A percentile compares a stretch with the other conserved stretches of the same genome.
phyloP scores from a whole-genome alignment of 2,329 filamentous ascomycete species.

The Fusarium camptoceras region DNA sequence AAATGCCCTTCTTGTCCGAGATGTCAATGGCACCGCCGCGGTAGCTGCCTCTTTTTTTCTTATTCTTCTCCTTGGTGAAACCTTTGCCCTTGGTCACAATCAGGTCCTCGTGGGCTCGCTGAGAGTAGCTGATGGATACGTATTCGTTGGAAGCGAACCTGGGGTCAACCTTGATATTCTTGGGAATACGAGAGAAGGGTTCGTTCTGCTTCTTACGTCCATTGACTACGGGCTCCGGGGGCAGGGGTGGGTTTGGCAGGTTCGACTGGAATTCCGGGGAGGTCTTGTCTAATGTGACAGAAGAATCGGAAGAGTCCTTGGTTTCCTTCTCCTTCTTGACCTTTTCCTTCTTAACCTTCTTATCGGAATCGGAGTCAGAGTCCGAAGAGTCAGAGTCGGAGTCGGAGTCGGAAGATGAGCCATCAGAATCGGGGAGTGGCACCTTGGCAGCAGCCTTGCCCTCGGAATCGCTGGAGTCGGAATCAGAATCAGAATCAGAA shows the following conservation, averaged over 20 bases:
- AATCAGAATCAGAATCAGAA: conserved; percentile 55
- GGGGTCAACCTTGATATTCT: conserved; percentile 74
- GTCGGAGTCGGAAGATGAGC: conserved; percentile 49
- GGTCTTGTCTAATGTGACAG: conserved; percentile 63
- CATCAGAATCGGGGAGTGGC: conserved; percentile 58
- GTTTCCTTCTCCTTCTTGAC: conserved; percentile 29
- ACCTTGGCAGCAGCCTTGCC: conserved; percentile 55
- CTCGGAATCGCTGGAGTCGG: conserved; percentile 53
- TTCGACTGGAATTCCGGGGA: conserved; percentile 56
- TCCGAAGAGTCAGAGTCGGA: conserved; percentile 48
- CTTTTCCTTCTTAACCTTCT: conserved; percentile 44
- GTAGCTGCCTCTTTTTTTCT: conserved; percentile 93
- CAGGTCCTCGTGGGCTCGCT: conserved; percentile 87
- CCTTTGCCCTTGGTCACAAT: conserved; percentile 94
- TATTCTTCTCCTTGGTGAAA: conserved; percentile 99
- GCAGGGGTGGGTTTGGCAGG: conserved; percentile 61
- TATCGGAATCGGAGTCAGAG: conserved; percentile 49
- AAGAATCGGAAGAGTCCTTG: conserved; percentile 57
- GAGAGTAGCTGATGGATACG: conserved; percentile 86
- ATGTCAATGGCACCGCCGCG: conserved; percentile 90
- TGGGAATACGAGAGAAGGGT: conserved; percentile 83
- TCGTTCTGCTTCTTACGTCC: conserved; percentile 66
- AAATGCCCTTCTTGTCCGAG: conserved; percentile 83
- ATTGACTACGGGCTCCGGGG: conserved; percentile 59
- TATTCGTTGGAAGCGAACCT: conserved; percentile 84